Evolutionary conservation across 805 yeast genomes (phyloP).

Genomic region (Naumovozyma castellii): DNA sequence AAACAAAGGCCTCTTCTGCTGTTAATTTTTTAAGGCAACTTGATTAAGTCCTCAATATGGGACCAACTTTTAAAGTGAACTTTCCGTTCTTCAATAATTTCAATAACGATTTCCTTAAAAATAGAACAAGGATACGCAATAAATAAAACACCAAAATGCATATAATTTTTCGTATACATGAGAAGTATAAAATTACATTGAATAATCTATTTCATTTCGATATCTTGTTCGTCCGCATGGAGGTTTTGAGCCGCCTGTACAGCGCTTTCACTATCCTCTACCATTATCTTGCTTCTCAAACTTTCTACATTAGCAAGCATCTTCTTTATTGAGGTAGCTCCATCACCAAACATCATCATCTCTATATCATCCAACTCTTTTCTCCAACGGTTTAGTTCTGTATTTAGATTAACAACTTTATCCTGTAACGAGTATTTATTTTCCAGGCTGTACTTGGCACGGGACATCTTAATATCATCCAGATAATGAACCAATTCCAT

Average conservation of each 20-base stretch:
- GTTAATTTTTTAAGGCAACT: no score
- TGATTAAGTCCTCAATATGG: no score
- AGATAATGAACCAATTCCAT: slow-evolving; percentile 16
- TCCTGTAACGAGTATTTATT: slow-evolving; percentile 22
- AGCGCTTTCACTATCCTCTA: not conserved
- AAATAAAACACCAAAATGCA: no score
- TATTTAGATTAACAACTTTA: slow-evolving; percentile 12
- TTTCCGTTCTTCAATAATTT: no score
- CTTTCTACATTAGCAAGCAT: slow-evolving; percentile 22
- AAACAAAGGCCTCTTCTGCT: no score
- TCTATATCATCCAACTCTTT: slow-evolving; percentile 25
- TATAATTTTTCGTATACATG: no score
- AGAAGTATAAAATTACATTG: no score
- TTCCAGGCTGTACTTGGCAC: slow-evolving; percentile 26
- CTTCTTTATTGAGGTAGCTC: slow-evolving; percentile 21
- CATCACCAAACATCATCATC: slow-evolving; percentile 26
- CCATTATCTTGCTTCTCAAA: slow-evolving; percentile 11
- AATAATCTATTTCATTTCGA: not conserved
- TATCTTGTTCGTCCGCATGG: not conserved
- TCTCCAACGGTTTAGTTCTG: slow-evolving; percentile 26
- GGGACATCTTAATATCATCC: slow-evolving; percentile 23
- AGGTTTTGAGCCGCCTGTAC: not conserved
- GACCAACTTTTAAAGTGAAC: no score
- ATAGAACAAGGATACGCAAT: no score
- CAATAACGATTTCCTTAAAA: no score